Base-by-base conservation (phyloP, 2,329 filamentous ascomycete species). In the Paracamarosporium sp. region DNA sequence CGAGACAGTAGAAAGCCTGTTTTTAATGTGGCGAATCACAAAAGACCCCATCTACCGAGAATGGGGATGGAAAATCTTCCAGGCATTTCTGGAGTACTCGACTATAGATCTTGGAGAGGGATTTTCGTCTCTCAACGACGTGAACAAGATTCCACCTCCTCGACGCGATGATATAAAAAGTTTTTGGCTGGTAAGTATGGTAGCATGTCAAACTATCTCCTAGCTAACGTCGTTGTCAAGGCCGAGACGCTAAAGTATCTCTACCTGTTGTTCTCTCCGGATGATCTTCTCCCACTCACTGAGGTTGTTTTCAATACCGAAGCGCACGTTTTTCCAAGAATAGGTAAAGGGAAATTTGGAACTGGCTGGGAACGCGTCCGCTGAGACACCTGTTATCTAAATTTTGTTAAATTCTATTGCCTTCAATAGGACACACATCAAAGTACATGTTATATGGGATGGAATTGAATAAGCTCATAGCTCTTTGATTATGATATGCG, bases 1-100 rank as follows among this genome's bases (percentile, higher is more conserved):
- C 0, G 95, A 99, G 81, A 97, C 95, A 0, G 89, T 97, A n/a
- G 95, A 99, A 80, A 93, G 89, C 57, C 80, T 99, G 60, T 93
- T 99, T 71, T 97, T 98, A 80, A 96, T 99, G 93, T 99, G 94
- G 90, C 89, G 95, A 61, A 96, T 99, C 76, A 99, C 95, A 0
- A 92, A 91, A 25, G 93, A 99, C 60, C 82, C 86, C 38, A 89
- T 87, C 65, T 99, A 99, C 78, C 87, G 95, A 27, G 88, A 97
- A 69, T 98, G 94, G 94, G 95, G 95, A 13, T 99, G 95, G 95
- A 89, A 97, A 67, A 98, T 99, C 88, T 99, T 99, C 81, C 88
- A 91, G 75, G 88, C 90, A 0, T 99, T 99, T 73, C 83, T 94
- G 77, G 89, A 92, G 69, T 85, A 97, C 77, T 96, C 92, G 0